Conservation (phyloP, 345 rosid species). For the Ricinus communis region DNA sequence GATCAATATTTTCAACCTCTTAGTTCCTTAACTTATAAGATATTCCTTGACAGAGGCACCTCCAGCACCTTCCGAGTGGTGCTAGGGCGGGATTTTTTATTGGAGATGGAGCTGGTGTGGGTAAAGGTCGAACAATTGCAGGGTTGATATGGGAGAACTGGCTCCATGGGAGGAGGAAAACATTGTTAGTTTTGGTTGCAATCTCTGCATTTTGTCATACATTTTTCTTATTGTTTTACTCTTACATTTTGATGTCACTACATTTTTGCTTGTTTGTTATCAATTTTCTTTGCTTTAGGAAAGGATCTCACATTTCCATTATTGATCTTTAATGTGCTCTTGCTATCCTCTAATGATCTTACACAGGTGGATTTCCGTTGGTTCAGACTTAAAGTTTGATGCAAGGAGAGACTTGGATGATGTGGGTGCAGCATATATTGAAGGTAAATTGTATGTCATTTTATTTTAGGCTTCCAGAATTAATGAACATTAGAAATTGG, state of each 20-base stretch:
- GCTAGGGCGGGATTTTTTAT: slow-evolving; percentile 90
- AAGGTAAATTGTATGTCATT: slow-evolving; percentile 43
- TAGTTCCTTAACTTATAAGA: slow-evolving; percentile 25
- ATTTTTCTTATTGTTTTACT: neutral
- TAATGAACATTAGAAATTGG: neutral
- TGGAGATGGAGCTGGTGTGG: slow-evolving; percentile 99
- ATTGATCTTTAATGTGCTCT: slow-evolving; percentile 18
- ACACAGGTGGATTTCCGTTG: slow-evolving; percentile 95
- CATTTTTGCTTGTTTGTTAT: neutral
- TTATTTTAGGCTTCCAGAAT: neutral
- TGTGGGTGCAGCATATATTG: slow-evolving; percentile 75
- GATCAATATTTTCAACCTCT: slow-evolving; percentile 15
- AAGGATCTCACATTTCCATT: neutral
- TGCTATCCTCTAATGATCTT: slow-evolving; percentile 27
- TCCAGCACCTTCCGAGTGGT: slow-evolving; percentile 82
- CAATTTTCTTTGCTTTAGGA: neutral
- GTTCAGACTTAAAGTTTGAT: slow-evolving; percentile 94
- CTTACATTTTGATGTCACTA: neutral
- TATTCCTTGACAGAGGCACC: slow-evolving; percentile 70
- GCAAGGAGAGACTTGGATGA: slow-evolving; percentile 99
- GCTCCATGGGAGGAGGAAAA: slow-evolving; percentile 78
- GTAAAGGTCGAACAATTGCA: slow-evolving; percentile 97
- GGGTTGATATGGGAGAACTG: slow-evolving; percentile 98
- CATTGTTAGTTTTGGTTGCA: slow-evolving; percentile 61
- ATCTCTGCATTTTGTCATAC: slow-evolving; percentile 7